Base-by-base conservation (phyloP, 1,139 yeast genomes). In the Scheffersomyces lignicola region DNA sequence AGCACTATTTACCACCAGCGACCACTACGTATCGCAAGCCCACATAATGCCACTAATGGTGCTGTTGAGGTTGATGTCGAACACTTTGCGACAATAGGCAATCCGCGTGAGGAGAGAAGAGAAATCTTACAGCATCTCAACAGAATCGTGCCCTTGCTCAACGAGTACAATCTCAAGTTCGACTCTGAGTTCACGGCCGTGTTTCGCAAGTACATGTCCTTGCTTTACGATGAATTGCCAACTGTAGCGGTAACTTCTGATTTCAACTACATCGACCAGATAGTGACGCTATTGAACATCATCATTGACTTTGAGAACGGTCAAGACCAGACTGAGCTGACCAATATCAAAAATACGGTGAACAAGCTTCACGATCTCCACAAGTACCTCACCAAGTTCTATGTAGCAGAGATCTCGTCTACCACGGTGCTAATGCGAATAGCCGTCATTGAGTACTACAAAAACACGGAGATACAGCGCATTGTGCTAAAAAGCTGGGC, bases 291-390 rank as follows among this genome's bases (percentile, higher is more conserved):
- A 8, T 52, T 63, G 3, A 51, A 55, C 23, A 38, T 42, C 3
- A 51, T 68, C 2, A 52, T 56, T 3, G 65, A 61, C 20, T 65
- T 48, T 36, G 70, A 63, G 32, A 55, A 55, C 31, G 58, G 52
- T 16, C 65, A 61, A 7, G 46, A 40, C 8, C 38, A 43, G 2
- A 33, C 41, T 10, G 57, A 54, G 5, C 43, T 16, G 13, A 26
- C 40, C 4, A 43, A 47, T 18, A 51, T 63, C 1, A 56, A 52
- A 31, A 46, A 44, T 8, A 47, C 53, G 2, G 60, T 67, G 3
- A 31, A 38, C 8, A 33, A 48, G 13, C 48, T 67, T 16, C 49
- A 48, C 31, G 36, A 42, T 4, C 43, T 57, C 7, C 69, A 64
- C 41, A 37, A 35, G 13, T 41, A 33, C 22, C 45, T 52, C 32